A percentile compares a stretch with the other conserved stretches of the same genome.
These are phyloP conservation scores for Bertia moriformis DNA, from an alignment of 2,329 filamentous ascomycete genomes.

Conservation along the genomic window DNA sequence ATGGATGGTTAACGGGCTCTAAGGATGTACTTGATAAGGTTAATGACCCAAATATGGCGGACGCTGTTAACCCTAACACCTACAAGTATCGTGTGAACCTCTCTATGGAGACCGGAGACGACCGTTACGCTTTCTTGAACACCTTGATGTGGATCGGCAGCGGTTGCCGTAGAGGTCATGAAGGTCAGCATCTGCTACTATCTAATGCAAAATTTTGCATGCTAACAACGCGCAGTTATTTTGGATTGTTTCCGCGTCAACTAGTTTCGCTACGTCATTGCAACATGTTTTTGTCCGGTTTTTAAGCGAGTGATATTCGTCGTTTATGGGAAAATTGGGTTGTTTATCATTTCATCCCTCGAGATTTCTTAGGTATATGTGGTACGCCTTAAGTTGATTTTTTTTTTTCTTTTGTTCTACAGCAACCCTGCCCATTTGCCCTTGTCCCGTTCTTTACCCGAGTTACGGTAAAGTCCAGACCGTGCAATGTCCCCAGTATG, in stretches of 20 bases:
- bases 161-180: slow-evolving; percentile 25
- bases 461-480: no score
- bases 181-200: slow-evolving; percentile 14
- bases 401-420: no score
- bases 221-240: slow-evolving; percentile 6
- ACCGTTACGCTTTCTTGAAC: slow-evolving; percentile 30
- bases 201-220: slow-evolving; percentile 2
- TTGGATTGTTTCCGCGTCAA: slow-evolving; percentile 20
- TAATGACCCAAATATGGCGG: slow-evolving; percentile 22
- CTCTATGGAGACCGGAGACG: slow-evolving; percentile 30
- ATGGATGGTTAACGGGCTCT: slow-evolving; percentile 29
- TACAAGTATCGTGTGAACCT: slow-evolving; percentile 31
- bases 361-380: no score
- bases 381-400: no score
- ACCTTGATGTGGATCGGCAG: slow-evolving; percentile 32
- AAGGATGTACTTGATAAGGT: slow-evolving; percentile 31
- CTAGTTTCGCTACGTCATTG: slow-evolving; percentile 6
- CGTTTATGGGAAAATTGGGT: background rate
- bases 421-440: no score
- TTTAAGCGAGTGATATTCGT: slow-evolving; percentile 3
- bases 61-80: slow-evolving; percentile 27
- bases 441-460: no score
- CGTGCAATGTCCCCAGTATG: no score
- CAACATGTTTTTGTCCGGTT: background rate
- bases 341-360: background rate